phyloP scores from a whole-genome alignment of 169 alveolate genomes.

The Amoebophrya sp. region DNA sequence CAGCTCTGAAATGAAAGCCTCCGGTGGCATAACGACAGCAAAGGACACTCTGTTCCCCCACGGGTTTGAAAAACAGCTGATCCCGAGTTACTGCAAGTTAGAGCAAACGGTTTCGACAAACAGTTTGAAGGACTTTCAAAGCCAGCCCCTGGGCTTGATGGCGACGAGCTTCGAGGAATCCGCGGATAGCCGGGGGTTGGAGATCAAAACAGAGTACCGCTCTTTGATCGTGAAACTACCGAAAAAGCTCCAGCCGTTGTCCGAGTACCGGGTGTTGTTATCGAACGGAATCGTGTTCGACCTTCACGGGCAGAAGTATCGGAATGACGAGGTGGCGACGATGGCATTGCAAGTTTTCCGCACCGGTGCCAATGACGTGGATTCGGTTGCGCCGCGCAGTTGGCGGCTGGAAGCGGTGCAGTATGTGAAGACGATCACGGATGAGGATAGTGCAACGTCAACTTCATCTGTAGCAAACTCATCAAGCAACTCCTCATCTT shows the following conservation, averaged over 20 bases:
- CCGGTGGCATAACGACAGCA: too few relatives aligned
- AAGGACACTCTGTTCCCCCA: too few relatives aligned
- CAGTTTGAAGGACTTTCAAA: neutral
- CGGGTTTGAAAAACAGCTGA: too few relatives aligned
- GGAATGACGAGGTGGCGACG: neutral
- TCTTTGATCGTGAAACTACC: neutral
- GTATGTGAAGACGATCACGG: neutral
- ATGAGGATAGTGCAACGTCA: neutral
- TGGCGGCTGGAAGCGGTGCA: neutral
- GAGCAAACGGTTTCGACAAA: neutral
- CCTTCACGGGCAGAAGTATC: neutral
- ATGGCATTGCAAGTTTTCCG: neutral
- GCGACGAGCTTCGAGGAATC: neutral
- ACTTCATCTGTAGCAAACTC: too few relatives aligned
- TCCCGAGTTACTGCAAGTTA: neutral
- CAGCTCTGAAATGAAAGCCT: neutral
- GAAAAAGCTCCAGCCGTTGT: neutral
- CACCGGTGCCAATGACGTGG: neutral
- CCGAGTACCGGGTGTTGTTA: neutral
- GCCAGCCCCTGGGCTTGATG: neutral
- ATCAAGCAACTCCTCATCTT: too few relatives aligned
- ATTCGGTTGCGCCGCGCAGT: neutral
- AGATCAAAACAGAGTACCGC: neutral
- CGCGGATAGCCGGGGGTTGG: neutral
- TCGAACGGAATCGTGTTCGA: constrained; percentile 21